Percentiles rank a stretch among this genome's conserved stretches.
phyloP scores from a whole-genome alignment of 345 rosid genomes.

The Syzygium jambos region DNA sequence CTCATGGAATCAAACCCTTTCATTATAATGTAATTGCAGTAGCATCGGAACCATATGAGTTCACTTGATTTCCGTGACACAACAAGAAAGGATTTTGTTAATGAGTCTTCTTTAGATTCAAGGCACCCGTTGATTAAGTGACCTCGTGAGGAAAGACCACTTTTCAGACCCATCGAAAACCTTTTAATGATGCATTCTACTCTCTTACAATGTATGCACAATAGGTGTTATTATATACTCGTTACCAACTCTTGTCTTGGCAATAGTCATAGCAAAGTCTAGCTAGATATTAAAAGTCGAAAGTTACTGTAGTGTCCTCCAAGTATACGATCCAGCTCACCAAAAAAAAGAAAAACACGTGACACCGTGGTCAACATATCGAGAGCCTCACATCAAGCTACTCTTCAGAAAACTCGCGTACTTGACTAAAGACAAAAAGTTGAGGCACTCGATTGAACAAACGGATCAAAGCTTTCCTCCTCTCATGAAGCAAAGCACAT shows the following conservation, averaged over 20 bases:
- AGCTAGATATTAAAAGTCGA: not conserved
- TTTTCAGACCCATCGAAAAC: not conserved
- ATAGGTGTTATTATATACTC: not conserved
- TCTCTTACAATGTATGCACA: not conserved
- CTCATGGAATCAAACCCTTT: not conserved
- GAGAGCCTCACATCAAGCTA: not conserved
- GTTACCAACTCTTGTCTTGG: no score
- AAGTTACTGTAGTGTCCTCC: not conserved
- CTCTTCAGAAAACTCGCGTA: not conserved
- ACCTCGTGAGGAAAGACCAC: not conserved
- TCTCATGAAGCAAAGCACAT: not conserved
- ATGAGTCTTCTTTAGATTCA: not conserved
- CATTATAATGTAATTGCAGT: not conserved
- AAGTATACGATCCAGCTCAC: not conserved
- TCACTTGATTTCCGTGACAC: not conserved
- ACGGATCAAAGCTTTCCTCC: not conserved
- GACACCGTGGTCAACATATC: not conserved
- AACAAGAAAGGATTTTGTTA: not conserved
- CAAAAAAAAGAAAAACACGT: not conserved
- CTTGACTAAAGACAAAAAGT: not conserved
- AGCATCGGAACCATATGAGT: not conserved
- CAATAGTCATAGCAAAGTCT: not conserved
- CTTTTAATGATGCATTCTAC: not conserved
- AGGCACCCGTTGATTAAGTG: not conserved
- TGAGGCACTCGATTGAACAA: not conserved